Evolutionary conservation across 805 yeast genomes (phyloP), one percentile per base, ranked within the genome.

Genomic region (Nakazawaea pomicola): DNA sequence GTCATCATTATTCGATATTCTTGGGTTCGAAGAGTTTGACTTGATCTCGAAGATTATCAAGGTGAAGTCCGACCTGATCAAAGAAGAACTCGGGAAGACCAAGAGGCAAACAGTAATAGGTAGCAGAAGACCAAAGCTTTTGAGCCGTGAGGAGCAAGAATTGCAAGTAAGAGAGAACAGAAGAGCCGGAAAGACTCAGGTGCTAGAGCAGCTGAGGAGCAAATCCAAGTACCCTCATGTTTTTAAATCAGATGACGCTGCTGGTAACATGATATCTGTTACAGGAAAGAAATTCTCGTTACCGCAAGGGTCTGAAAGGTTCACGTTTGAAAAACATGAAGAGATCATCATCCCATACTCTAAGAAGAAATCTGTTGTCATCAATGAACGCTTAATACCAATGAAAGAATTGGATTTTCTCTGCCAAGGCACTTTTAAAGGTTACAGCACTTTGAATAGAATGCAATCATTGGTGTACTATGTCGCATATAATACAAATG

Each of bases 401-500:
- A 65, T 93, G 8, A 53, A 58, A 1, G 83, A 80, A 29, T 63
- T 93, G 45, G 98, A 93, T 57, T 69, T 70, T 36, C 60, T 87
- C 8, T 91, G 98, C 59, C 79, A 73, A 46, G 87, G 91, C 1
- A 89, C 97, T 0, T 93, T 93, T 59, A 74, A 74, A 44, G 80
- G 81, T 23, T 93, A 93, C 59, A 69, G 75, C 44, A 73, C 84
- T 0, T 68, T 91, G 49, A 91, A 91, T 62, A 75, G 84, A 50
- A 84, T 93, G 74, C 99, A 91, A 61, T 83, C 95, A 14, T 67
- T 93, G 46, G 95, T 91, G 1, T 93, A 71, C 50, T 95, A 95
- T 0, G 87, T 90, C 11, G 98, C 96, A 0, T 93, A 91, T 58
- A 79, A 83, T 41, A 83, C 97, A 4, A 89, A 86, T 58, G 97